Conservation (phyloP, 305 asterid species). For the Solanum chacoense region DNA sequence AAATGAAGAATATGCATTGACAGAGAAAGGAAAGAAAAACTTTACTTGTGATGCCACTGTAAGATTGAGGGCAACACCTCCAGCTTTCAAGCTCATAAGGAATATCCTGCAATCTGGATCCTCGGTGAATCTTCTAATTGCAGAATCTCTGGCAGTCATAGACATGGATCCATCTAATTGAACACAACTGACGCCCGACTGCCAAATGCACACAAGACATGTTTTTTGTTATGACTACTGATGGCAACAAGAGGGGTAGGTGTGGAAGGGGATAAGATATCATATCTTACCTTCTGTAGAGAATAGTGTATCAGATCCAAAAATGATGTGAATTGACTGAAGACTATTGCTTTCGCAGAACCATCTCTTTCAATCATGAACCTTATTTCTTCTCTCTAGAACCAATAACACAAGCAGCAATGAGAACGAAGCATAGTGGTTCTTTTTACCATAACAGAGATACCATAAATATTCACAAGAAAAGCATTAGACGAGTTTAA, state of each 20-base stretch:
- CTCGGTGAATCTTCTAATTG: slow-evolving; percentile 59
- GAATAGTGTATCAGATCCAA: slow-evolving; percentile 83
- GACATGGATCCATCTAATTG: slow-evolving; percentile 85
- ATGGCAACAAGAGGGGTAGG: neutral
- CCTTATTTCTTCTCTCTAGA: slow-evolving; percentile 88
- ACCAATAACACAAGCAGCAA: slow-evolving; percentile 10
- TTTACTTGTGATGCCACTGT: slow-evolving; percentile 87
- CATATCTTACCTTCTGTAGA: slow-evolving; percentile 52
- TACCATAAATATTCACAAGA: neutral
- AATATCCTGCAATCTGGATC: slow-evolving; percentile 83
- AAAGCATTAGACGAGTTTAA: neutral
- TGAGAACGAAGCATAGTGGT: neutral
- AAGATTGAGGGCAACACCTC: slow-evolving; percentile 93
- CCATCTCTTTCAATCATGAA: slow-evolving; percentile 94
- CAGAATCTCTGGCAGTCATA: slow-evolving; percentile 70
- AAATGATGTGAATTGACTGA: slow-evolving; percentile 92
- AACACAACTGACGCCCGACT: slow-evolving; percentile 77
- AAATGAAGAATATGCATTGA: neutral
- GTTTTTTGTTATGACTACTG: neutral
- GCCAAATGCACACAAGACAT: slow-evolving; percentile 11
- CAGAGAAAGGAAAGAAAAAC: neutral
- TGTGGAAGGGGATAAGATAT: neutral
- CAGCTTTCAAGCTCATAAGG: slow-evolving; percentile 92
- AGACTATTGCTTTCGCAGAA: slow-evolving; percentile 90
- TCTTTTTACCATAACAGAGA: neutral